Base-by-base conservation (phyloP, 1,139 yeast species). In the Lodderomyces jiufengensis region DNA sequence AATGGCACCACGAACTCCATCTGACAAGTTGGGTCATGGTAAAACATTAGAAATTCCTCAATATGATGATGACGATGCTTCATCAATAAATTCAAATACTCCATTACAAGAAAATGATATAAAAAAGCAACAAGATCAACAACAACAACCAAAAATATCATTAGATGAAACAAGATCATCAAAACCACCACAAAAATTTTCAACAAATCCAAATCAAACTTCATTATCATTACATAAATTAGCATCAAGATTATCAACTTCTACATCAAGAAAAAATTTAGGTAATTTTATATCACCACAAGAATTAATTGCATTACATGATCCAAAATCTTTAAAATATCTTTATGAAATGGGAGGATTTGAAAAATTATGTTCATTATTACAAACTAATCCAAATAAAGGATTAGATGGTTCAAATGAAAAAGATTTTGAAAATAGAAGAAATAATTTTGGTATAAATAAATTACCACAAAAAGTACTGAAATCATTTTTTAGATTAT, bases 391-490 rank as follows among this genome's bases (percentile, higher is more conserved):
- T 18, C 63, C 75, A 41, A 40, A 55, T 2, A 47, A 49, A 3
- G 92, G 90, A 1, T 55, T 82, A 11, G 49, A 63, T 25, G 55
- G 52, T 7, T 36, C 52, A 9, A 60, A 66, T 34, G 38, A 43
- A 5, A 33, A 41, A 10, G 73, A 66, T 37, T 35, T 54, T 10
- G 44, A 52, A 10, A 48, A 43, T 13, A 63, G 96, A 33, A 49
- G 49, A 9, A 45, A 53, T 12, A 58, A 56, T 13, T 94, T 76
- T 56, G 96, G 95, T 22, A 61, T 57, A 16, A 92, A 92, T 55
- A 60, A 54, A 24, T 57, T 94, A 24, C 97, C 97, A 0, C 79
- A 77, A 39, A 75, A 76, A 47, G 67, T 73, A 14, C 73, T 81
- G 7, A 86, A 84, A 55, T 67, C 85, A 3, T 80, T 94, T 44